Evolutionary conservation across 768 basidiomycete species (phyloP).

Genomic region (Trichaptum fuscoviolaceum): DNA sequence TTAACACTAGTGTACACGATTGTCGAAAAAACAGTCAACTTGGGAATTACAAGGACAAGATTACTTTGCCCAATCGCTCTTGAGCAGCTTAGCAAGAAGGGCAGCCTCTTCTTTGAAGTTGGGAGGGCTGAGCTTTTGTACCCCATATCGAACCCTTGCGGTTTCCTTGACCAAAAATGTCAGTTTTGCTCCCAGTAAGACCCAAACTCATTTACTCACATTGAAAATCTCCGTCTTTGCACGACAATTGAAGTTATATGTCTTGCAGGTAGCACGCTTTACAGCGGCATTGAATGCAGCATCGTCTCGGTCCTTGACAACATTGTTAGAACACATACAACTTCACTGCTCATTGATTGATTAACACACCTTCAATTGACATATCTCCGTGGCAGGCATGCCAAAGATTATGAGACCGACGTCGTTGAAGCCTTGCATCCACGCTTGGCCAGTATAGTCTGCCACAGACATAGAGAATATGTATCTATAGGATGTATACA

Average conservation of each 20-base stretch:
- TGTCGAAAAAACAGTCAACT: background rate
- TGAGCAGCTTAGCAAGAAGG: conserved; percentile 53
- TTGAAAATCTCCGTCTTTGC: conserved; percentile 86
- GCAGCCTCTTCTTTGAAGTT: conserved; percentile 69
- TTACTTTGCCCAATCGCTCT: conserved; percentile 50
- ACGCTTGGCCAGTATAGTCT: conserved; percentile 86
- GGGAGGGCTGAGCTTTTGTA: conserved; percentile 57
- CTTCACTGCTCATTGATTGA: background rate
- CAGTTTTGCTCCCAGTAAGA: background rate
- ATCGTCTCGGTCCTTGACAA: conserved; percentile 52
- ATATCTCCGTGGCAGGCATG: conserved; percentile 72
- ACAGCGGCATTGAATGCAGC: conserved; percentile 52
- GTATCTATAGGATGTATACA: conserved; percentile 40
- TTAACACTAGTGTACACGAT: background rate
- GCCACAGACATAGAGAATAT: conserved; percentile 82
- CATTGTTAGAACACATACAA: background rate
- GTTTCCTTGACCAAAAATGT: conserved; percentile 50
- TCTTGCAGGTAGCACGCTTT: conserved; percentile 58
- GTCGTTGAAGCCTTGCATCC: conserved; percentile 96
- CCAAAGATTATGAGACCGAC: conserved; percentile 73
- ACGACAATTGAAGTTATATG: conserved; percentile 78
- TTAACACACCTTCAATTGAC: conserved; percentile 57
- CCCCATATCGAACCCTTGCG: conserved; percentile 77
- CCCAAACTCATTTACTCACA: conserved; percentile 36
- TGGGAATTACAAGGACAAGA: background rate